These are phyloP conservation scores for Chlorella sp. DNA, from an alignment of 139 green algal species.

Conservation along the genomic window DNA sequence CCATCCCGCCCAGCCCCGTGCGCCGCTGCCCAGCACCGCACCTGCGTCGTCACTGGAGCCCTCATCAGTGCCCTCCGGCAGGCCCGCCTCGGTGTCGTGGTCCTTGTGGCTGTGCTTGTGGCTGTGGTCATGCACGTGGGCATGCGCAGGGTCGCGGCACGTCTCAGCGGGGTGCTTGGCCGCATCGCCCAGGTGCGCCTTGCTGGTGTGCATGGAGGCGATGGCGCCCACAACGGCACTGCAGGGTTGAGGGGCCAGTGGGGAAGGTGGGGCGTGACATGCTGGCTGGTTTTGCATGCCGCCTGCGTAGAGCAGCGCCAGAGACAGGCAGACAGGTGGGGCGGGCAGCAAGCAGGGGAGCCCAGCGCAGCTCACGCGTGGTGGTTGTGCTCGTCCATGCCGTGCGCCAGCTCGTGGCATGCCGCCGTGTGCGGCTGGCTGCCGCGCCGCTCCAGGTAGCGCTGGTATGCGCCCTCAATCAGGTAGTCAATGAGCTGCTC, in stretches of 20 bases:
- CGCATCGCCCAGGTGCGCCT: background rate
- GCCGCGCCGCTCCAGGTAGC: background rate
- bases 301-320: too few species aligned
- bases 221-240: background rate
- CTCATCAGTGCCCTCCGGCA: background rate
- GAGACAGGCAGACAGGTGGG: too few species aligned
- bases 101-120: background rate
- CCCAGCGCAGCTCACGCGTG: too few species aligned
- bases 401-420: constrained; percentile 9
- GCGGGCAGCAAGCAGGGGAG: too few species aligned
- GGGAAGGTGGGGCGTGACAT: too few species aligned
- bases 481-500: constrained; percentile 31
- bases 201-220: constrained; percentile 1
- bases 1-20: background rate
- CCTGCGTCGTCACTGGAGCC: background rate
- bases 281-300: too few species aligned
- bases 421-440: background rate
- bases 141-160: background rate
- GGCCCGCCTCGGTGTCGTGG: background rate
- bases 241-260: too few species aligned
- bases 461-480: constrained; percentile 18
- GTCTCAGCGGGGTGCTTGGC: background rate
- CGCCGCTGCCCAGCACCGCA: background rate
- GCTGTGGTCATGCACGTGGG: background rate
- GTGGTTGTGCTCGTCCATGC: constrained; percentile 2